These are phyloP conservation scores for Bombardia bombarda DNA, from an alignment of 495 filamentous ascomycete genomes.

Conservation along the genomic window DNA sequence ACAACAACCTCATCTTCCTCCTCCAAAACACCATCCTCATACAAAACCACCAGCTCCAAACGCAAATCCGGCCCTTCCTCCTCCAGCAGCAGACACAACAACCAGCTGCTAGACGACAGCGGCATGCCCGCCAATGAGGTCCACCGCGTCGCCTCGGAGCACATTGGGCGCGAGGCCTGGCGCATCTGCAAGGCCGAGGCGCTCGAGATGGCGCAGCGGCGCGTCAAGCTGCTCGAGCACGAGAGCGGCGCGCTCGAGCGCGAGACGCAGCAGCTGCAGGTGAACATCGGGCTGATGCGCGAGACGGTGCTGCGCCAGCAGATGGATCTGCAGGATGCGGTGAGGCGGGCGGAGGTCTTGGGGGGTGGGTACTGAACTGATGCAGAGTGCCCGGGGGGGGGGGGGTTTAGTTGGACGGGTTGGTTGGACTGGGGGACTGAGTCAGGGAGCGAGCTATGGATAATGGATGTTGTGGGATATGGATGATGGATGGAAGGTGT, in stretches of 20 bases:
- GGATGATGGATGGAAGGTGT: too few relatives aligned
- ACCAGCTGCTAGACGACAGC: slow-evolving; percentile 4
- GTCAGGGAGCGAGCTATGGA: too few relatives aligned
- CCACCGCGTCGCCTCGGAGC: slow-evolving; percentile 13
- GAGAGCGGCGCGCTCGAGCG: slow-evolving; percentile 17
- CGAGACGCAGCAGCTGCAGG: slow-evolving; percentile 15
- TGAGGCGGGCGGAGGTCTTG: too few relatives aligned
- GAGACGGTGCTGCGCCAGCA: slow-evolving; percentile 4
- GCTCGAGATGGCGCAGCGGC: slow-evolving; percentile 16
- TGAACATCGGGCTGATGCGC: slow-evolving; percentile 14
- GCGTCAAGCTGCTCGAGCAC: slow-evolving; percentile 15
- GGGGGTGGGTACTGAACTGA: too few relatives aligned
- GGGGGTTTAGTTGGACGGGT: too few relatives aligned
- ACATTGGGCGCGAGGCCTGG: slow-evolving; percentile 20
- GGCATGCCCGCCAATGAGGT: slow-evolving; percentile 10
- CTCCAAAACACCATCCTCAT: background rate
- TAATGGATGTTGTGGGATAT: too few relatives aligned
- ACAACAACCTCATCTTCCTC: background rate
- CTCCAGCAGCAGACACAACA: background rate
- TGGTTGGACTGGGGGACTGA: too few relatives aligned
- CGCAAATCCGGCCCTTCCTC: too few relatives aligned
- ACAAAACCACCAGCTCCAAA: background rate
- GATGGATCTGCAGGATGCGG: slow-evolving; percentile 4
- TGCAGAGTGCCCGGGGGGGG: too few relatives aligned
- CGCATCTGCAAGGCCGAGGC: slow-evolving; percentile 16